These are phyloP conservation scores for Kwoniella sp. DNA, from an alignment of 768 basidiomycete species.

Conservation along the genomic window DNA sequence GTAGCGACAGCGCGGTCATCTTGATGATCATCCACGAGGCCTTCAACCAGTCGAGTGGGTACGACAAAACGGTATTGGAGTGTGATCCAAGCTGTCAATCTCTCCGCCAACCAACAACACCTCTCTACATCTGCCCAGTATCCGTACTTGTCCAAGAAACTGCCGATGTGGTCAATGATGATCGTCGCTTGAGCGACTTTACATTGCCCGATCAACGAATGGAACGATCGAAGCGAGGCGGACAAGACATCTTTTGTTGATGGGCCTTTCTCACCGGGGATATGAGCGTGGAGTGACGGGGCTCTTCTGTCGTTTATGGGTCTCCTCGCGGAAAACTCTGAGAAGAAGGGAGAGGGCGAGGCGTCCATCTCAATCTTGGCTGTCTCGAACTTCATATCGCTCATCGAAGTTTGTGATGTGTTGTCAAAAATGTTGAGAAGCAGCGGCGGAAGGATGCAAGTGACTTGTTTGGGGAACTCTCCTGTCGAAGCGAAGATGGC, in stretches of 20 bases:
- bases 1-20: neutral
- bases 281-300: conserved; percentile 82
- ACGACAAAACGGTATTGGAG: conserved; percentile 92
- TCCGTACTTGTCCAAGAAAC: conserved; percentile 62
- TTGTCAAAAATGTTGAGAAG: conserved; percentile 70
- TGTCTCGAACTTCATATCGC: conserved; percentile 69
- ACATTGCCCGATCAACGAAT: conserved; percentile 72
- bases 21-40: conserved; percentile 63
- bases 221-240: conserved; percentile 71
- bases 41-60: conserved; percentile 80
- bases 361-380: conserved; percentile 69
- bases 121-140: conserved; percentile 69
- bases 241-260: conserved; percentile 71
- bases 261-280: conserved; percentile 86
- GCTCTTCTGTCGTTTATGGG: conserved; percentile 80
- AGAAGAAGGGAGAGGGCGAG: conserved; percentile 70
- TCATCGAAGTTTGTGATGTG: conserved; percentile 56
- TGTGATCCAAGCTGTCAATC: conserved; percentile 80
- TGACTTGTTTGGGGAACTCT: conserved; percentile 73
- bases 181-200: conserved; percentile 73
- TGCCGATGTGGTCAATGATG: conserved; percentile 73
- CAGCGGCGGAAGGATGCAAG: conserved; percentile 71
- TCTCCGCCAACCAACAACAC: conserved; percentile 79
- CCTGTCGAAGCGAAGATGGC: conserved; percentile 72
- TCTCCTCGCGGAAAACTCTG: conserved; percentile 74